Base-by-base conservation (phyloP, 2,329 filamentous ascomycete genomes). In the Epichloe gansuensis region DNA sequence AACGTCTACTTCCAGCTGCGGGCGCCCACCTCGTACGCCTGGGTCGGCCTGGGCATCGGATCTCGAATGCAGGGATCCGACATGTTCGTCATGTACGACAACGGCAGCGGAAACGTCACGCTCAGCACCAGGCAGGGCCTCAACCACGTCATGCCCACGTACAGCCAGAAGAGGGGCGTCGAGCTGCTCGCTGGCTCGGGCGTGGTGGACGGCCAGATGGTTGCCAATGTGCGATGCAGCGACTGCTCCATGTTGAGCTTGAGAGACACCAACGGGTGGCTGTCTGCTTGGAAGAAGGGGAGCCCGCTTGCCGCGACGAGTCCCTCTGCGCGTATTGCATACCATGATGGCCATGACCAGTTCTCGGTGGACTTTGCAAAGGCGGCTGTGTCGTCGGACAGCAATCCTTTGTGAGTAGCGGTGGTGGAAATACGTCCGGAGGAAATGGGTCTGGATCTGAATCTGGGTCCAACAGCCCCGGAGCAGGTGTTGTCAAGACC, bases 61-160 rank as follows among this genome's bases (percentile, higher is more conserved):
- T 58, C 61, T 0, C 54, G 57, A 43, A 85, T 85, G 82, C 42
- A 62, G 13, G 76, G 73, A 35, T 64, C 81, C 48, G 76, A 81
- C 62, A 82, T 85, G 53, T 83, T 85, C 61, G 57, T 85, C 60
- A 71, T 84, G 58, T 85, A 85, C 63, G 67, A 76, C 46, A 72
- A 81, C 57, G 78, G 78, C 54, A 57, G 59, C 3, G 75, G 76
- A 55, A 83, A 84, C 60, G 72, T 85, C 25, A 85, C 82, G 1
- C 62, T 85, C 51, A 83, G 80, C 56, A 73, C 80, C 1, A 76
- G 82, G 23, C 59, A 63, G 3, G 78, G 75, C 34, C 66, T 60
- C 0, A 71, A 72, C 7, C 70, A 83, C 57, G 56, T 63, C 38
- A 65, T 70, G 67, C 82, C 82, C 0, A 46, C 65, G 28, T 75